Evolutionary conservation across 2,329 filamentous ascomycete species (phyloP), one percentile per base, ranked within the genome.

Genomic region (Ophiosphaerella herpotricha): DNA sequence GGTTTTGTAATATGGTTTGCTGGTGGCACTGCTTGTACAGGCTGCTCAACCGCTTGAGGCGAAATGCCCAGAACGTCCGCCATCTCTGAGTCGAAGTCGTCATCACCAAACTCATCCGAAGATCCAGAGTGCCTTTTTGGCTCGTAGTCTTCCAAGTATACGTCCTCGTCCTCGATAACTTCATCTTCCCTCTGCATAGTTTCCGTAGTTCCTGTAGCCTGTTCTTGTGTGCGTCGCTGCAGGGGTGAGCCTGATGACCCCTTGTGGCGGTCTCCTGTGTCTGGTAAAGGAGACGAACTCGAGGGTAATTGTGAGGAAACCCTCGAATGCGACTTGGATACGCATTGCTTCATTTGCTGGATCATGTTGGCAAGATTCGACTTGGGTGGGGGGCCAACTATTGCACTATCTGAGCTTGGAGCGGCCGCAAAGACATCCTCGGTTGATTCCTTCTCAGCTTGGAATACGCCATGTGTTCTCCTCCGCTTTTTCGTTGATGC

Each of bases 281-380:
- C 75, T 11, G 77, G 77, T 12, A 78, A 55, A 1, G 78, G 77
- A 26, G 75, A 79, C 8, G 78, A 80, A 60, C 77, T 80, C 7
- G 77, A 77, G 1, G 77, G 77, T 18, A 67, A 60, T 13, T 66
- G 57, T 6, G 63, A 64, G 11, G 52, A 54, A 8, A 54, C 50
- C 29, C 61, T 54, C 7, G 54, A 41, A 31, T 57, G 57, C 8
- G 62, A 58, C 34, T 63, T 63, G 7, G 72, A 68, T 6, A 79
- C 69, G 33, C 75, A 74, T 44, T 79, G 75, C 51, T 76, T 74
- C 59, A 80, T 75, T 43, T 72, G 71, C 55, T 79, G 73, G 4
- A 80, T 50, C 54, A 72, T 68, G 21, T 58, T 63, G 18, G 63
- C 66, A 14, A 72, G 54, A 18, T 70, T 71, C 7, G 67, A 64